Evolutionary conservation across 345 rosid genomes (phyloP).

Genomic region (Laguncularia racemosa): DNA sequence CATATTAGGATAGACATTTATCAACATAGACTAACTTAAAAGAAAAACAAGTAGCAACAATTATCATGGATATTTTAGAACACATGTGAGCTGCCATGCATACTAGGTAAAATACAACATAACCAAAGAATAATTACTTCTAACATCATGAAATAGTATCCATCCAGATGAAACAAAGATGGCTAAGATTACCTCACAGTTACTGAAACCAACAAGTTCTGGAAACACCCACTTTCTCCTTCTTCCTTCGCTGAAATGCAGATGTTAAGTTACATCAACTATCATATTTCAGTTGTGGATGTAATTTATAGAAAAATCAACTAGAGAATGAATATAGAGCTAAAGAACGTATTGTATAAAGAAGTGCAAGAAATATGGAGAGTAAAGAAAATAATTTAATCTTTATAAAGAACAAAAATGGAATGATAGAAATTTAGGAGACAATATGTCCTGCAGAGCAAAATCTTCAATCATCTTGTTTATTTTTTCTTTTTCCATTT

Average conservation of each 20-base stretch:
- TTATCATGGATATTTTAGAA: too few relatives aligned
- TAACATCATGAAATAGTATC: background rate
- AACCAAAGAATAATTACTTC: background rate
- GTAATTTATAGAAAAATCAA: background rate
- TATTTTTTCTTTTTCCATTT: too few relatives aligned
- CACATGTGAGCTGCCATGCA: too few relatives aligned
- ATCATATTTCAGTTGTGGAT: background rate
- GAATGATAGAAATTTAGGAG: background rate
- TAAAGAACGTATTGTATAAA: background rate
- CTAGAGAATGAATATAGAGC: background rate
- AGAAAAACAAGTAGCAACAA: too few relatives aligned
- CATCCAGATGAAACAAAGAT: background rate
- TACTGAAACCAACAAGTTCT: conserved; percentile 39
- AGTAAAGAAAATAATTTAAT: background rate
- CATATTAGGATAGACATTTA: too few relatives aligned
- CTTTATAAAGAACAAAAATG: background rate
- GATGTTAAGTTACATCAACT: conserved; percentile 4
- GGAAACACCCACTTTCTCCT: conserved; percentile 96
- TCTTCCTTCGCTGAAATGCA: conserved; percentile 72
- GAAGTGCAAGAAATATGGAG: background rate
- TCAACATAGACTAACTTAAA: too few relatives aligned
- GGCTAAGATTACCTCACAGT: conserved; percentile 42
- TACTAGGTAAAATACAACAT: too few relatives aligned
- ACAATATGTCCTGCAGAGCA: too few relatives aligned
- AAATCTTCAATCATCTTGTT: too few relatives aligned